A percentile compares a stretch with the other conserved stretches of the same genome.
Conservation (phyloP, 164 flowering plant species). For the Nymphaea colorata region DNA sequence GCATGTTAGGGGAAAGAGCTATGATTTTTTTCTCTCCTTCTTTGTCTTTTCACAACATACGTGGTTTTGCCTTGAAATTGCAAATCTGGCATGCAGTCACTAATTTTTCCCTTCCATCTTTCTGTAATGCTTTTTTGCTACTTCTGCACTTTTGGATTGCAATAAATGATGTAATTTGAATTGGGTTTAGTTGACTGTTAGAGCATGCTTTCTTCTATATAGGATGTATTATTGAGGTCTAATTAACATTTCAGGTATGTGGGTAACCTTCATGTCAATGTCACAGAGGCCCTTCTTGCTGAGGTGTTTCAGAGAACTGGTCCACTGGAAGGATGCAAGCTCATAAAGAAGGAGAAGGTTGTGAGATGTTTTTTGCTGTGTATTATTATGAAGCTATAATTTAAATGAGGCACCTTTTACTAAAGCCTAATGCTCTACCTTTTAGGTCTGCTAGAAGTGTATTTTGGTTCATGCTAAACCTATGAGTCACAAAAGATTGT, state of each 20-base stretch:
- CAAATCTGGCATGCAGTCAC: too few species aligned
- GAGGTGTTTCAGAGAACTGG: constrained; percentile 94
- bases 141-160: too few species aligned
- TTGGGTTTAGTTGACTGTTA: too few species aligned
- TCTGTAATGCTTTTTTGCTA: too few species aligned
- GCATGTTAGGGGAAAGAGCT: background rate
- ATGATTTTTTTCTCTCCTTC: too few species aligned
- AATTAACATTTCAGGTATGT: constrained; percentile 61
- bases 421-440: background rate
- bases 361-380: background rate
- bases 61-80: too few species aligned
- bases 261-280: constrained; percentile 88
- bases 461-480: too few species aligned
- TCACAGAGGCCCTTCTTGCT: constrained; percentile 89
- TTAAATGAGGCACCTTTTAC: background rate
- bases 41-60: too few species aligned
- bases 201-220: background rate
- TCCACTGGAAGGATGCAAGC: constrained; percentile 94
- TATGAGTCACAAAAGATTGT: background rate
- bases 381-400: background rate
- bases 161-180: too few species aligned
- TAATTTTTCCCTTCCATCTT: too few species aligned
- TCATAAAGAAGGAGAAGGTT: constrained; percentile 91
- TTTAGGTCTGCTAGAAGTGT: background rate
- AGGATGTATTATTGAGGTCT: background rate